These are phyloP conservation scores for Epichloe bromicola DNA, from an alignment of 2,329 filamentous ascomycete genomes.

Conservation along the genomic window DNA sequence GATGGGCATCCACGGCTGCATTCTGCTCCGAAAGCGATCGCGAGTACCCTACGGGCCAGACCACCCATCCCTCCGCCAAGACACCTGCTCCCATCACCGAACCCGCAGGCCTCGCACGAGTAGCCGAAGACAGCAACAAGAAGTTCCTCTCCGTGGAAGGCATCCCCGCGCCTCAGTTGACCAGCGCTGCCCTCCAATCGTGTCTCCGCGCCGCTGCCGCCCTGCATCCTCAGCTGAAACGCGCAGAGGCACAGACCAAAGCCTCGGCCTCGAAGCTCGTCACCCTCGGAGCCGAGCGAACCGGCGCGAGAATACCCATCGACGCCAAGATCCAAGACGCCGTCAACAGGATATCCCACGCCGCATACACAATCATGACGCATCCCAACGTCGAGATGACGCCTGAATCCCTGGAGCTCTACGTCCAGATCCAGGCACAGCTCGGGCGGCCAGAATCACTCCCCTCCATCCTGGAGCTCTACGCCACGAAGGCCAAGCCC, in stretches of 20 bases:
- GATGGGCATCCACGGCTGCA: slow-evolving; percentile 17
- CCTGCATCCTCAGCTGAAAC: slow-evolving; percentile 27
- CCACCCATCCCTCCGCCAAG: background rate
- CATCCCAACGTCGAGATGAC: slow-evolving; percentile 73
- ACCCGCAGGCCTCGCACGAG: slow-evolving; percentile 25
- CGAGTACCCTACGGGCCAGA: background rate
- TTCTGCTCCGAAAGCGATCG: slow-evolving; percentile 4
- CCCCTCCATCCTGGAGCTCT: slow-evolving; percentile 64
- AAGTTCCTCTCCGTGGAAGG: slow-evolving; percentile 31
- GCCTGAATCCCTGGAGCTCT: slow-evolving; percentile 54
- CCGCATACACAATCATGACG: slow-evolving; percentile 57
- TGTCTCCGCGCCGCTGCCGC: slow-evolving; percentile 32
- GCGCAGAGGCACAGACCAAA: slow-evolving; percentile 24
- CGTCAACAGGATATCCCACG: slow-evolving; percentile 39
- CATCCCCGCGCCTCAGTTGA: slow-evolving; percentile 31
- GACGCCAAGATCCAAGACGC: slow-evolving; percentile 28
- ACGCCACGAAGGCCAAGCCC: slow-evolving; percentile 69
- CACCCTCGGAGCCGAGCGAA: slow-evolving; percentile 26
- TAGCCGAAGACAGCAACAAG: slow-evolving; percentile 29
- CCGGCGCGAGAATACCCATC: slow-evolving; percentile 18
- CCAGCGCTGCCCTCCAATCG: slow-evolving; percentile 29
- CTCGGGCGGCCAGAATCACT: slow-evolving; percentile 64
- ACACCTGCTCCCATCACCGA: slow-evolving; percentile 18
- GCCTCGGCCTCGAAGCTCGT: slow-evolving; percentile 43
- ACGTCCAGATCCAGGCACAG: slow-evolving; percentile 63